Conservation (phyloP, 768 basidiomycete genomes). For the Suillus sp. region DNA sequence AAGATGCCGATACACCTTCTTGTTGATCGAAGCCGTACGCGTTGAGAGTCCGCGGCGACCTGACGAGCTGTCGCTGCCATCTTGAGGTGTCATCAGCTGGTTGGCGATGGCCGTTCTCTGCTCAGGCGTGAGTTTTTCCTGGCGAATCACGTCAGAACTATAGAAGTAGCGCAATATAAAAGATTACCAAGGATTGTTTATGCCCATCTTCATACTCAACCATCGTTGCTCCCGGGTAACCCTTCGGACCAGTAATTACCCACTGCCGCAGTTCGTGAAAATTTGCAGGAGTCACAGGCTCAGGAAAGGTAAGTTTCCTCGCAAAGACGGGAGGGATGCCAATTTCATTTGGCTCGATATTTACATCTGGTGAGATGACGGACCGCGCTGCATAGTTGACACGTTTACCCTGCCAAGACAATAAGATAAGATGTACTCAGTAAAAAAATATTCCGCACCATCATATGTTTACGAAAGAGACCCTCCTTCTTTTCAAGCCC, state of each 20-base stretch:
- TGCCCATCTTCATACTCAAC: slow-evolving; percentile 96
- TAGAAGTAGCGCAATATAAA: slow-evolving; percentile 3
- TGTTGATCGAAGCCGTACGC: slow-evolving; percentile 80
- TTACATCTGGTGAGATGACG: slow-evolving; percentile 99
- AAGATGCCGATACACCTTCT: slow-evolving; percentile 96
- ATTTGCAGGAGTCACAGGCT: slow-evolving; percentile 92
- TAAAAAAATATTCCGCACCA: slow-evolving; percentile 56
- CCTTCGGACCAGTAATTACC: slow-evolving; percentile 88
- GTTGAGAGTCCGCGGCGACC: slow-evolving; percentile 66
- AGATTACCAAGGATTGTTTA: slow-evolving; percentile 72
- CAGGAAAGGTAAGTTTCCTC: slow-evolving; percentile 93
- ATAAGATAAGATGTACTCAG: slow-evolving; percentile 7
- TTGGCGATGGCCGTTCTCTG: slow-evolving; percentile 95
- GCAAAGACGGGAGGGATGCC: slow-evolving; percentile 98
- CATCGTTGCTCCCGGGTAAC: slow-evolving; percentile 90
- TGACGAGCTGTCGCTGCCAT: slow-evolving; percentile 47
- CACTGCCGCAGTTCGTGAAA: slow-evolving; percentile 84
- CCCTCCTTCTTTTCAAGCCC: slow-evolving; percentile 98
- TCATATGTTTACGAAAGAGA: slow-evolving; percentile 98
- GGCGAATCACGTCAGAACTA: slow-evolving; percentile 13
- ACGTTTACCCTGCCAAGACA: slow-evolving; percentile 80
- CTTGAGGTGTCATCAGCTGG: slow-evolving; percentile 90
- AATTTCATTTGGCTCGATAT: slow-evolving; percentile 98
- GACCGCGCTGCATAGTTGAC: slow-evolving; percentile 99
- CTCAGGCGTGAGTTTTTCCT: slow-evolving; percentile 87